Conservation (phyloP, 495 filamentous ascomycete genomes). For the Neohortaea acidophila region DNA sequence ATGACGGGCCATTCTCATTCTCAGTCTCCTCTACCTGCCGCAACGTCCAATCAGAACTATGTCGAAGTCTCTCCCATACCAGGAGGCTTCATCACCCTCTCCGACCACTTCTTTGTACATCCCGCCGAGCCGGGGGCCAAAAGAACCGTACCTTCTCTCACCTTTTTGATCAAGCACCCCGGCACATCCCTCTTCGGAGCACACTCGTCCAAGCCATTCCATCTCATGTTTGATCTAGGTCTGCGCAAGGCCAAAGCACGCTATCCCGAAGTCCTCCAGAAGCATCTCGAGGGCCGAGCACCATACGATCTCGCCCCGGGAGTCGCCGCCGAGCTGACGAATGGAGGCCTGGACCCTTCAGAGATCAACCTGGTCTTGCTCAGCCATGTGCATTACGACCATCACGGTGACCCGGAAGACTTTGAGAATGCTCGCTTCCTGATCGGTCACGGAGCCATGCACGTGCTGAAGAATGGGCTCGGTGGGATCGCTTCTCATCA, state of each 20-base stretch:
- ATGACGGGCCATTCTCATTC: too few species aligned
- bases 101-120: constrained; percentile 23
- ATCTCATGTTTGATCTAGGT: constrained; percentile 37
- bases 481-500: constrained; percentile 20
- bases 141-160: constrained; percentile 24
- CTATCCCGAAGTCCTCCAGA: constrained; percentile 28
- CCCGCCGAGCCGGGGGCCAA: constrained; percentile 19
- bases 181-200: constrained; percentile 3
- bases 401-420: constrained; percentile 33
- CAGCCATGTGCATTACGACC: constrained; percentile 40
- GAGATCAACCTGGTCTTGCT: constrained; percentile 34
- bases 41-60: constrained; percentile 18
- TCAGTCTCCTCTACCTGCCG: constrained; percentile 21
- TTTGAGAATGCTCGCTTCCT: constrained; percentile 31
- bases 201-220: constrained; percentile 10
- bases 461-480: constrained; percentile 26
- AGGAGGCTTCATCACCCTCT: constrained; percentile 25
- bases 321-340: constrained; percentile 24
- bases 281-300: constrained; percentile 28
- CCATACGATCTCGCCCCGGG: constrained; percentile 29
- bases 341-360: constrained; percentile 19
- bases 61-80: constrained; percentile 25
- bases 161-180: constrained; percentile 25
- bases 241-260: constrained; percentile 27
- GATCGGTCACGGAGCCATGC: constrained; percentile 32